These are phyloP conservation scores for Heimioporus sp. DNA, from an alignment of 768 basidiomycete species.

Conservation along the genomic window DNA sequence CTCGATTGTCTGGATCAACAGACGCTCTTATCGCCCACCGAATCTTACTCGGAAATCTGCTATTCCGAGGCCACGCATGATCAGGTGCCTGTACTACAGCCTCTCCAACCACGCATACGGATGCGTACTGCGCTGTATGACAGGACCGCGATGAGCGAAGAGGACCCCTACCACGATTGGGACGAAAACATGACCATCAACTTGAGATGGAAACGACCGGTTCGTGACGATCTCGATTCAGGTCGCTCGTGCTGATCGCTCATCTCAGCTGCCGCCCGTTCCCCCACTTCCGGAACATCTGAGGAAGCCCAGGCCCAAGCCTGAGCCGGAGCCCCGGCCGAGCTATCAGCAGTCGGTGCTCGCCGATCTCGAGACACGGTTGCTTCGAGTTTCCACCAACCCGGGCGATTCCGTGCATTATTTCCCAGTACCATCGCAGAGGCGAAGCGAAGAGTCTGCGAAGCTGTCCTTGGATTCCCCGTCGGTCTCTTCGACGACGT, in stretches of 20 bases:
- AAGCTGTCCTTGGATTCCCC: constrained; percentile 30
- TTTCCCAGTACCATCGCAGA: constrained; percentile 33
- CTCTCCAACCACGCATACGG: constrained; percentile 33
- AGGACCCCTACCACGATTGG: constrained; percentile 35
- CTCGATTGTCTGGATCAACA: constrained; percentile 43
- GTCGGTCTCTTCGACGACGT: constrained; percentile 23
- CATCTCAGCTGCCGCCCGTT: constrained; percentile 21
- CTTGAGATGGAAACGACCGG: constrained; percentile 15
- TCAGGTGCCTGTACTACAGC: constrained; percentile 27
- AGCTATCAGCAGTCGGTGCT: constrained; percentile 32
- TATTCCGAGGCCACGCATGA: constrained; percentile 41
- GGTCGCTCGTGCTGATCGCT: constrained; percentile 1
- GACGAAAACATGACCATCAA: constrained; percentile 35
- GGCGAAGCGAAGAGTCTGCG: constrained; percentile 26
- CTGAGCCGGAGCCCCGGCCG: constrained; percentile 15
- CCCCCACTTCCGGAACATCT: constrained; percentile 29
- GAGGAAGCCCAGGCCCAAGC: constrained; percentile 10
- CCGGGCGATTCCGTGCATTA: constrained; percentile 33
- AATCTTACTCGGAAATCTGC: constrained; percentile 43
- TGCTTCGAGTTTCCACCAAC: constrained; percentile 25
- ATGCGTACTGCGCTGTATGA: constrained; percentile 26
- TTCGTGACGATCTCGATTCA: constrained; percentile 10
- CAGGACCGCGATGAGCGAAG: constrained; percentile 34
- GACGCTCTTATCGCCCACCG: constrained; percentile 38
- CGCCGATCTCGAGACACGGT: constrained; percentile 29